Conservation (phyloP, 495 filamentous ascomycete species). For the Annulohypoxylon maeteangense region DNA sequence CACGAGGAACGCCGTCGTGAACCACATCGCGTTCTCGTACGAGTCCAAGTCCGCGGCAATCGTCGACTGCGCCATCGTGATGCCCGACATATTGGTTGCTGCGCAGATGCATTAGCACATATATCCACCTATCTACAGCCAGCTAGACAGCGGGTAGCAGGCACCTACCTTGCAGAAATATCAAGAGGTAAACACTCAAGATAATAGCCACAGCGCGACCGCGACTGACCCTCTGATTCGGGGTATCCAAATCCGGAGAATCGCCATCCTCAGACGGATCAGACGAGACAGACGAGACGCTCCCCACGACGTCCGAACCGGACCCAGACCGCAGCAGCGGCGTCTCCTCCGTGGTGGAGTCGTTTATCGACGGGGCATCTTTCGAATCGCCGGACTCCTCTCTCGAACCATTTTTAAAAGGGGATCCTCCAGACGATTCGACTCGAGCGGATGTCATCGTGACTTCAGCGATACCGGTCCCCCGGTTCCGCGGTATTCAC, state of each 20-base stretch:
- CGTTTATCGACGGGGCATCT: slow-evolving; percentile 19
- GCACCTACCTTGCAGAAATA: slow-evolving; percentile 56
- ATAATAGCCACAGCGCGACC: slow-evolving; percentile 48
- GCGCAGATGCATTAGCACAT: too few relatives aligned
- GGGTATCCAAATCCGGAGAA: slow-evolving; percentile 35
- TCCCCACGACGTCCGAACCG: slow-evolving; percentile 14
- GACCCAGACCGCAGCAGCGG: slow-evolving; percentile 52
- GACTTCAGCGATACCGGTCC: slow-evolving; percentile 1
- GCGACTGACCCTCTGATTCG: slow-evolving; percentile 45
- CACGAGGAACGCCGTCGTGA: slow-evolving; percentile 79
- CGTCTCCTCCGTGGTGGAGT: slow-evolving; percentile 50
- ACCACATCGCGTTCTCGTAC: slow-evolving; percentile 77
- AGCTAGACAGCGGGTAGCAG: neutral
- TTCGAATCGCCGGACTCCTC: slow-evolving; percentile 5
- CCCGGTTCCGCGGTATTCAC: slow-evolving; percentile 7
- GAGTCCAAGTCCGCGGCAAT: slow-evolving; percentile 78
- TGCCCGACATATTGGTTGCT: slow-evolving; percentile 79
- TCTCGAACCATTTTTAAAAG: neutral
- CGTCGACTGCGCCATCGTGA: slow-evolving; percentile 75
- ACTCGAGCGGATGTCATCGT: slow-evolving; percentile 19
- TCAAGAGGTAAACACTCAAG: slow-evolving; percentile 56
- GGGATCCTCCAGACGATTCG: slow-evolving; percentile 13
- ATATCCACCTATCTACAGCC: too few relatives aligned
- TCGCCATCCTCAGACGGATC: slow-evolving; percentile 23
- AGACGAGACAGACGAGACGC: slow-evolving; percentile 23